Evolutionary conservation across 345 rosid genomes (phyloP), one percentile per base, ranked within the genome.

Genomic region (Garcia nutans): DNA sequence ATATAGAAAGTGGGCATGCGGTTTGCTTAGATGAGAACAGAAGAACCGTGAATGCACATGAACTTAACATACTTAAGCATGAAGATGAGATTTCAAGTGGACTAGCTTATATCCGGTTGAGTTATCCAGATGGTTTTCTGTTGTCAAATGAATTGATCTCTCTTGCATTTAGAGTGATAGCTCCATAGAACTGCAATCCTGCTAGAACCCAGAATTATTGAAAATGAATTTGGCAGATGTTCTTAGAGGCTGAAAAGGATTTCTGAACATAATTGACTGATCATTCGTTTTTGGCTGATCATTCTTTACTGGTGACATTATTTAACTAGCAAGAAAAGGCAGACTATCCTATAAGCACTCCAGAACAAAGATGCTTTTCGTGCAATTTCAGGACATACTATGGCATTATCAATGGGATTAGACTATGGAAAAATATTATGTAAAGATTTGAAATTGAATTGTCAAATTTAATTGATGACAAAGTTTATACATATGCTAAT

Each of bases 41-140:
- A 85, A 87, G 76, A 76, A 82, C 81, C 65, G n/a, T 88, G 24
- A 47, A 68, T 66, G 86, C 76, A 42, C 85, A 84, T 59, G 88
- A 87, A 74, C 78, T 86, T 75, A 82, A 82, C 65, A 37, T 62
- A 57, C 7, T 86, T 26, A 42, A 49, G 70, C 77, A 74, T 64
- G 85, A 79, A 71, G 87, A 62, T 24, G 77, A 77, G 73, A 84
- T 82, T 56, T 81, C 79, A 15, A 82, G 70, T 66, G 80, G 82
- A 74, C 77, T 88, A 60, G 88, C 88, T 54, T 87, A 85, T 79
- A 84, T 91, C 66, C 80, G 89, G 80, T 90, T 91, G 33, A 90
- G 86, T 72, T 97, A 93, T 85, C 99, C 97, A 17, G 96, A 92
- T 73, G 99, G 99, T 72, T 93, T 96, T 42, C 89, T 96, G 33